Conservation (phyloP, 257 asterid species). For the Rhazya stricta region DNA sequence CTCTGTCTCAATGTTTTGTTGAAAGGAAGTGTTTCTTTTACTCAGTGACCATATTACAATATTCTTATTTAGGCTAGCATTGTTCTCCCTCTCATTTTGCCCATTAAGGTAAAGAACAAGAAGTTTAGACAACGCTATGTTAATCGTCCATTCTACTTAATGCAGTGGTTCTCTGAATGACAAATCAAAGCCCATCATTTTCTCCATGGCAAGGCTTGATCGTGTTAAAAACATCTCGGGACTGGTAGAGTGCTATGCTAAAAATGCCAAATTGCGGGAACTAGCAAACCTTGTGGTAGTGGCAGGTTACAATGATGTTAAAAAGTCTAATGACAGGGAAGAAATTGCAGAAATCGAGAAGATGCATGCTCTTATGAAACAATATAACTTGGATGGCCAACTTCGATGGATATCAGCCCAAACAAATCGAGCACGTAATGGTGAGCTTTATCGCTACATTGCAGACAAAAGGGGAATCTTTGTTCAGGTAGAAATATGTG, state of each 20-base stretch:
- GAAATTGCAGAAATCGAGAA: constrained; percentile 88
- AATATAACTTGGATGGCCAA: constrained; percentile 64
- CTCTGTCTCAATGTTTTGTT: background rate
- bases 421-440: constrained; percentile 77
- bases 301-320: constrained; percentile 78
- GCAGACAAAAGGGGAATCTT: constrained; percentile 92
- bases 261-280: constrained; percentile 60
- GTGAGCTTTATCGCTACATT: constrained; percentile 92
- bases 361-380: constrained; percentile 76
- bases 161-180: constrained; percentile 70
- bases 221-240: constrained; percentile 88
- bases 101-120: background rate
- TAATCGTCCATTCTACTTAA: background rate
- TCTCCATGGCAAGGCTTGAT: constrained; percentile 99
- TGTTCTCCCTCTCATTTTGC: background rate
- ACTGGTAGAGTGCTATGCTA: constrained; percentile 78
- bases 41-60: background rate
- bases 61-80: background rate
- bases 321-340: constrained; percentile 80
- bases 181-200: constrained; percentile 75
- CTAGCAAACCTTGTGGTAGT: constrained; percentile 82
- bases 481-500: constrained; percentile 58
- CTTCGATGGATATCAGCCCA: constrained; percentile 81
- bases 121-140: background rate
- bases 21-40: background rate